phyloP scores from a whole-genome alignment of 2,329 filamentous ascomycete species.

The Aspergillus alliaceus region DNA sequence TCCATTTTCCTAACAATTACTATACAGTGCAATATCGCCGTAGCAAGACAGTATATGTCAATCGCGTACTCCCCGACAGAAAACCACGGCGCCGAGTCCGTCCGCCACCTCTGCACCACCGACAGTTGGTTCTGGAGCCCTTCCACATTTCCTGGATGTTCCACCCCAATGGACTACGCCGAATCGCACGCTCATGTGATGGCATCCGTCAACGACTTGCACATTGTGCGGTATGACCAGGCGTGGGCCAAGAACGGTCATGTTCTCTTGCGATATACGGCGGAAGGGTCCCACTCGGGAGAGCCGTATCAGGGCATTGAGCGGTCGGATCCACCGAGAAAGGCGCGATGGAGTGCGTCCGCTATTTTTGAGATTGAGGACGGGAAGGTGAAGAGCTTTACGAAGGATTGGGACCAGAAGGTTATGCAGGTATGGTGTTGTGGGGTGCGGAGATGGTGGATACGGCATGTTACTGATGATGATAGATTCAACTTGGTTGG shows the following conservation, averaged over 20 bases:
- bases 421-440: constrained; percentile 18
- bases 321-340: constrained; percentile 24
- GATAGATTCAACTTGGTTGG: constrained; percentile 22
- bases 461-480: neutral
- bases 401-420: constrained; percentile 40
- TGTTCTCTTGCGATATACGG: constrained; percentile 38
- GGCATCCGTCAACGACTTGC: constrained; percentile 33
- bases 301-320: constrained; percentile 38
- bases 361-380: constrained; percentile 41
- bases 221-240: constrained; percentile 37
- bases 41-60: constrained; percentile 39
- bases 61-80: constrained; percentile 38
- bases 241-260: constrained; percentile 37
- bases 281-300: constrained; percentile 38
- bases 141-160: constrained; percentile 38
- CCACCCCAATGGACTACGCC: constrained; percentile 40
- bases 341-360: constrained; percentile 38
- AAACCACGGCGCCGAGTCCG: constrained; percentile 34
- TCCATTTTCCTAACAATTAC: no score
- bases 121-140: constrained; percentile 37
- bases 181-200: constrained; percentile 39
- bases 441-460: neutral
- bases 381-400: constrained; percentile 38
- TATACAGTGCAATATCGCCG: constrained; percentile 28
- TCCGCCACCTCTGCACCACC: constrained; percentile 33